phyloP scores from a whole-genome alignment of 1,284 basidiomycete genomes.

The Rhodotorula mucilaginosa region DNA sequence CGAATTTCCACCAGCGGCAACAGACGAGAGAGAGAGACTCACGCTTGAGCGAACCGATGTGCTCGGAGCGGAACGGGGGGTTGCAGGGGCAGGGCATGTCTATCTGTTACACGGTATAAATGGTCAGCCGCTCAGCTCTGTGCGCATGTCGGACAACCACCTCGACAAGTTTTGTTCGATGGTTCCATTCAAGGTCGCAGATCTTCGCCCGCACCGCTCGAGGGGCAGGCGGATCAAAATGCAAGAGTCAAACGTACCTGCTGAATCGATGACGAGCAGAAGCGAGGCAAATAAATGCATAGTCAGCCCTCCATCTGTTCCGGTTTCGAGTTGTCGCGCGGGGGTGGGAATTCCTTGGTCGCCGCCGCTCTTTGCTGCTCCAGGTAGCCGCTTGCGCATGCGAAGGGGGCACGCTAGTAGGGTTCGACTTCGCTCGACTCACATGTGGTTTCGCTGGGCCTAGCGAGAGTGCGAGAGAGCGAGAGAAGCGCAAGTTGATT shows the following conservation, averaged over 20 bases:
- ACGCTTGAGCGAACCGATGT: slow-evolving; percentile 49
- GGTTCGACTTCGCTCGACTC: too few species aligned
- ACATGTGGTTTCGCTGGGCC: too few species aligned
- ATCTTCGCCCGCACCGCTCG: background rate
- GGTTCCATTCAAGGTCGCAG: background rate
- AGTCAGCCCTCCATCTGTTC: background rate
- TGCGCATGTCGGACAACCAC: background rate
- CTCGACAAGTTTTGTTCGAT: background rate
- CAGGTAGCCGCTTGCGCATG: too few species aligned
- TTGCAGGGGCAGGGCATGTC: slow-evolving; percentile 16
- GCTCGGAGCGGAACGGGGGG: slow-evolving; percentile 49
- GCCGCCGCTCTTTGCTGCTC: too few species aligned
- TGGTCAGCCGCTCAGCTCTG: background rate
- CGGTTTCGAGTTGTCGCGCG: background rate
- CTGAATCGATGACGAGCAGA: background rate
- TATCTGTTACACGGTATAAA: background rate
- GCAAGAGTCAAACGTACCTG: background rate
- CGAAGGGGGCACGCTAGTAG: too few species aligned
- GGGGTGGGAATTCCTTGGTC: background rate
- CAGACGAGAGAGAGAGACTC: background rate
- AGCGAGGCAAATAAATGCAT: background rate
- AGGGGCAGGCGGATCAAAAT: background rate
- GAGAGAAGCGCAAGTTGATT: background rate
- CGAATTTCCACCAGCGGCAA: too few species aligned
- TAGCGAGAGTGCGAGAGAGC: background rate